These are phyloP conservation scores for Phialemonium atrogriseum DNA, from an alignment of 2,329 filamentous ascomycete genomes.

Conservation along the genomic window DNA sequence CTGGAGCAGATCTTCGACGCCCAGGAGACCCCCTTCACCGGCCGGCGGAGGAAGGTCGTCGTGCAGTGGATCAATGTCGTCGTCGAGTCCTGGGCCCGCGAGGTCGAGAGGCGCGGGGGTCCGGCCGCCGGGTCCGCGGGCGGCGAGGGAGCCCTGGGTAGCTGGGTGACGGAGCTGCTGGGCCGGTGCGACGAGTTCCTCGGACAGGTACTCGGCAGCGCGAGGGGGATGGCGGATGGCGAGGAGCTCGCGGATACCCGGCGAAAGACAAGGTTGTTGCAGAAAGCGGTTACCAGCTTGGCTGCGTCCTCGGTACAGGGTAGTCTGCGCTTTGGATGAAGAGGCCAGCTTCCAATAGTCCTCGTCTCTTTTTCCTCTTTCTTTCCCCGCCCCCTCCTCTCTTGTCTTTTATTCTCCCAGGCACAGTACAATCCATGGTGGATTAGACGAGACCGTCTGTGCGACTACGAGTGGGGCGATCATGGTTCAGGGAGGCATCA, in stretches of 20 bases:
- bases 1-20: constrained; percentile 50
- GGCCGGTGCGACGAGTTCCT: constrained; percentile 39
- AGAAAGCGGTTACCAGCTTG: constrained; percentile 14
- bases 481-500: no score
- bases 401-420: no score
- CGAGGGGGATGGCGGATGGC: constrained; percentile 6
- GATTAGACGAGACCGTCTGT: no score
- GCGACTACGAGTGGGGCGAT: no score
- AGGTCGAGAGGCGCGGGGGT: constrained; percentile 38
- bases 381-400: no score
- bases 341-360: no score
- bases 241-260: constrained; percentile 14
- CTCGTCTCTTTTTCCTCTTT: no score
- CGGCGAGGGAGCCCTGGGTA: constrained; percentile 27
- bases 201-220: constrained; percentile 6
- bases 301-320: constrained; percentile 9
- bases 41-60: constrained; percentile 37
- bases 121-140: constrained; percentile 23
- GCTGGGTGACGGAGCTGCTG: constrained; percentile 41
- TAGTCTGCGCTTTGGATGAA: constrained; percentile 11
- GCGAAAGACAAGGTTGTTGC: constrained; percentile 14
- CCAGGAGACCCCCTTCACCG: constrained; percentile 51
- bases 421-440: no score
- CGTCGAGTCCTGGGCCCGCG: constrained; percentile 40
- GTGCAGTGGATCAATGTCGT: constrained; percentile 46